These are phyloP conservation scores for Lindgomyces ingoldianus DNA, from an alignment of 495 filamentous ascomycete species.

Conservation along the genomic window DNA sequence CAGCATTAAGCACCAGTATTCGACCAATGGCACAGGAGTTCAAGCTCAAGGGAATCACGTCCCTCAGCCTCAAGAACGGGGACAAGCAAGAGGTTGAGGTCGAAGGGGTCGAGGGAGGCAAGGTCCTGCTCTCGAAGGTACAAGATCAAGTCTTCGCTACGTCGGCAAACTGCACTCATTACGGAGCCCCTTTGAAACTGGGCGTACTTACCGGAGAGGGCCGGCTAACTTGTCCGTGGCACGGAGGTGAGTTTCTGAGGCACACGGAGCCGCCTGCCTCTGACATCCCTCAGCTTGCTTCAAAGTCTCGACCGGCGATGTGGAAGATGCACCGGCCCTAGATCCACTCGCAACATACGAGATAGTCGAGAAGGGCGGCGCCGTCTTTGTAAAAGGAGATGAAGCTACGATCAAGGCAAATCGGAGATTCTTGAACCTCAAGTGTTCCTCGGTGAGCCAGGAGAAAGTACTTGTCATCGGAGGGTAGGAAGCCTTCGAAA, in stretches of 20 bases:
- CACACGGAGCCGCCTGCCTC: neutral
- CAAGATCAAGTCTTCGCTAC: constrained; percentile 73
- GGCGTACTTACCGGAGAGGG: constrained; percentile 83
- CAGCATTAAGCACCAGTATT: constrained; percentile 37
- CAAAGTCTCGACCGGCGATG: constrained; percentile 81
- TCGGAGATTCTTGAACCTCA: constrained; percentile 68
- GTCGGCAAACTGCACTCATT: constrained; percentile 90
- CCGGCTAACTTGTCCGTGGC: constrained; percentile 89
- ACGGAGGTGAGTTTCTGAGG: constrained; percentile 66
- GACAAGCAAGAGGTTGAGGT: constrained; percentile 89
- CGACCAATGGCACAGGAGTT: constrained; percentile 68
- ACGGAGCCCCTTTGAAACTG: constrained; percentile 81
- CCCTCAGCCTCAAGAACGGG: constrained; percentile 68
- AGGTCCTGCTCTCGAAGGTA: constrained; percentile 79
- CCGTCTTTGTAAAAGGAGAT: constrained; percentile 80
- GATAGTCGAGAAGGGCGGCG: constrained; percentile 73
- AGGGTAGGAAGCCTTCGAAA: constrained; percentile 55
- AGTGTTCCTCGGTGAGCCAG: constrained; percentile 62
- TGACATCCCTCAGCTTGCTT: constrained; percentile 71
- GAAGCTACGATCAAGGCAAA: constrained; percentile 77
- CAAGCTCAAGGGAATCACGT: constrained; percentile 78
- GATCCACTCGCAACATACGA: constrained; percentile 81
- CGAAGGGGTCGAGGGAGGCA: constrained; percentile 80
- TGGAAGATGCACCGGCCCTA: constrained; percentile 90
- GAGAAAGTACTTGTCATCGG: constrained; percentile 86